phyloP scores from a whole-genome alignment of 106 monocot species.

The Dioscorea zingiberensis region DNA sequence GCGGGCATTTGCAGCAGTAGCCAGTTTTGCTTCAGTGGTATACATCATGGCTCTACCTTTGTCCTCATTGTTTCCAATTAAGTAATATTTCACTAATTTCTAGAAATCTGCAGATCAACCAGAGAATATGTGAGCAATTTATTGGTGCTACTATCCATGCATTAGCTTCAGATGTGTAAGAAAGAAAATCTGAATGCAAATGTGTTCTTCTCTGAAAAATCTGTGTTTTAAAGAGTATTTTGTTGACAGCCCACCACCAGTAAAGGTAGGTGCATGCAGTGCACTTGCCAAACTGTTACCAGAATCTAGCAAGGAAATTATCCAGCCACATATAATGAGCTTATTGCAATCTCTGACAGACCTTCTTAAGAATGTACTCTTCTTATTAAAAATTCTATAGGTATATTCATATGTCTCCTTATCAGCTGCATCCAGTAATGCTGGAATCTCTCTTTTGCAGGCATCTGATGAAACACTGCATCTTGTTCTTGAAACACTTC shows the following conservation, averaged over 20 bases:
- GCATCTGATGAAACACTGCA: slow-evolving; percentile 95
- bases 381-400: not conserved
- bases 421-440: too few relatives aligned
- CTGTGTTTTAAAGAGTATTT: too few relatives aligned
- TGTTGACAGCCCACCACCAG: slow-evolving; percentile 60
- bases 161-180: slow-evolving; percentile 79
- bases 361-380: slow-evolving; percentile 74
- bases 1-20: slow-evolving; percentile 59
- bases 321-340: slow-evolving; percentile 47
- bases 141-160: slow-evolving; percentile 61
- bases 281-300: slow-evolving; percentile 62
- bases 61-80: not conserved
- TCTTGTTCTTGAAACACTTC: slow-evolving; percentile 97
- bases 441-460: slow-evolving; percentile 19
- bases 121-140: slow-evolving; percentile 46
- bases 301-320: slow-evolving; percentile 37
- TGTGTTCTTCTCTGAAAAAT: too few relatives aligned
- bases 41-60: slow-evolving; percentile 6
- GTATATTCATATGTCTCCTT: too few relatives aligned
- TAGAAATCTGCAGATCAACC: slow-evolving; percentile 49
- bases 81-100: slow-evolving; percentile 1
- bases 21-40: slow-evolving; percentile 81
- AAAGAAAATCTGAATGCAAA: not conserved
- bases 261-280: slow-evolving; percentile 92
- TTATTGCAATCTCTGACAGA: slow-evolving; percentile 70